phyloP scores from a whole-genome alignment of 106 monocot species.

The Apostasia shenzhenica region DNA sequence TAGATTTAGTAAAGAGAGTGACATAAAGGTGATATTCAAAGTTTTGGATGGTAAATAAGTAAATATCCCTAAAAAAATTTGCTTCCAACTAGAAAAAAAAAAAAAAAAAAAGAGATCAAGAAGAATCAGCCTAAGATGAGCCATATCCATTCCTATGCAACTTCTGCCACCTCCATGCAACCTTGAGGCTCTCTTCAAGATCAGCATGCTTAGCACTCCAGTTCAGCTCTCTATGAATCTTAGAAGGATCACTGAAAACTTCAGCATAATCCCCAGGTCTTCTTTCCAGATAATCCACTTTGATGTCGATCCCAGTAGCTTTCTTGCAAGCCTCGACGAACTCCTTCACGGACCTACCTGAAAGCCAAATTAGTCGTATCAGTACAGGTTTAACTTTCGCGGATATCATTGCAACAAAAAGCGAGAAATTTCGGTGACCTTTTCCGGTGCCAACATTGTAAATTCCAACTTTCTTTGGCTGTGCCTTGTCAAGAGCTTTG shows the following conservation, averaged over 20 bases:
- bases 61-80: too few species aligned
- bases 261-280: slow-evolving; percentile 21
- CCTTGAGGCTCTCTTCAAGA: slow-evolving; percentile 10
- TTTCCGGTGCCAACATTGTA: slow-evolving; percentile 39
- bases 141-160: slow-evolving; percentile 11
- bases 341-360: slow-evolving; percentile 21
- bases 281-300: slow-evolving; percentile 11
- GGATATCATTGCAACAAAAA: not conserved
- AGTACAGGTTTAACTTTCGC: not conserved
- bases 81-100: too few species aligned
- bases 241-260: slow-evolving; percentile 18
- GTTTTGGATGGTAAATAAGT: too few species aligned
- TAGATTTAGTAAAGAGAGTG: too few species aligned
- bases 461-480: slow-evolving; percentile 21
- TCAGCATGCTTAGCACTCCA: slow-evolving; percentile 12
- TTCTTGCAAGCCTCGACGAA: slow-evolving; percentile 24
- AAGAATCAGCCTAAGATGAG: not conserved
- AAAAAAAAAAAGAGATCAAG: too few species aligned
- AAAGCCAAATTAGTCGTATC: not conserved
- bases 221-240: slow-evolving; percentile 12
- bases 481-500: slow-evolving; percentile 25
- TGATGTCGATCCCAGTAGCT: slow-evolving; percentile 15
- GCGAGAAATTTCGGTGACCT: slow-evolving; percentile 1
- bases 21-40: too few species aligned
- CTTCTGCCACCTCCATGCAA: slow-evolving; percentile 21